These are phyloP conservation scores for Entomortierella lignicola DNA, from an alignment of 192 early-diverging fungal genomes.

Conservation along the genomic window DNA sequence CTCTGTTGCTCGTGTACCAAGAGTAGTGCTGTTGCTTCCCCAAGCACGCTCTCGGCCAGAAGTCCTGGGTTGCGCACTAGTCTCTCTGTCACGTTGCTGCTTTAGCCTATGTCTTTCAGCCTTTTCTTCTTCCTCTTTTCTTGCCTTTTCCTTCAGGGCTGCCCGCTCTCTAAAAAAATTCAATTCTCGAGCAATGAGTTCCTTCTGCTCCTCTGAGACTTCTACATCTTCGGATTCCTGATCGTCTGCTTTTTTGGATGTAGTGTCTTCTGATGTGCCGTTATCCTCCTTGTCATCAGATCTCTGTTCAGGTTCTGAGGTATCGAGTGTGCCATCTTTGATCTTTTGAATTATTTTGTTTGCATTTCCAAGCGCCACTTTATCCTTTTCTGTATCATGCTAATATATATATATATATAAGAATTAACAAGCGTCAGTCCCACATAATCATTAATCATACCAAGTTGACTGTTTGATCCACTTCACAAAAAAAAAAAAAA, in stretches of 20 bases:
- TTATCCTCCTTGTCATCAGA: constrained; percentile 12
- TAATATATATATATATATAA: too few relatives aligned
- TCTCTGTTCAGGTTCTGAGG: constrained; percentile 32
- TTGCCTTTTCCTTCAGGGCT: constrained; percentile 64
- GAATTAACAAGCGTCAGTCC: too few relatives aligned
- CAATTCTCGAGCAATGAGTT: constrained; percentile 69
- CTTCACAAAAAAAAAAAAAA: constrained; percentile 20
- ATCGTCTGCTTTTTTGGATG: constrained; percentile 23
- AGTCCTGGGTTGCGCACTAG: constrained; percentile 13
- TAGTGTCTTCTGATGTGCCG: constrained; percentile 10
- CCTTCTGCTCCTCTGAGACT: constrained; percentile 64
- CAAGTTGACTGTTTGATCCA: too few relatives aligned
- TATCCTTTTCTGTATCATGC: constrained; percentile 61
- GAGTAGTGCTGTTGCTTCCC: constrained; percentile 2
- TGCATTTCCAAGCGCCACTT: constrained; percentile 58
- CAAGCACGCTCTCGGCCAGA: constrained; percentile 37
- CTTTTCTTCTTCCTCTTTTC: constrained; percentile 61
- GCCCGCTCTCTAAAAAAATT: constrained; percentile 73
- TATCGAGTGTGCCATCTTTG: constrained; percentile 49
- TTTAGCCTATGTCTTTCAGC: constrained; percentile 31
- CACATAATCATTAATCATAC: too few relatives aligned
- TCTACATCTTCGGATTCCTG: constrained; percentile 33
- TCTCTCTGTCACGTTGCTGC: constrained; percentile 46
- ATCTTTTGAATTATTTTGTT: constrained; percentile 58
- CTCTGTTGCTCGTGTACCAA: constrained; percentile 30